Base-by-base conservation (phyloP, 345 rosid species). In the Citrus hindsii region DNA sequence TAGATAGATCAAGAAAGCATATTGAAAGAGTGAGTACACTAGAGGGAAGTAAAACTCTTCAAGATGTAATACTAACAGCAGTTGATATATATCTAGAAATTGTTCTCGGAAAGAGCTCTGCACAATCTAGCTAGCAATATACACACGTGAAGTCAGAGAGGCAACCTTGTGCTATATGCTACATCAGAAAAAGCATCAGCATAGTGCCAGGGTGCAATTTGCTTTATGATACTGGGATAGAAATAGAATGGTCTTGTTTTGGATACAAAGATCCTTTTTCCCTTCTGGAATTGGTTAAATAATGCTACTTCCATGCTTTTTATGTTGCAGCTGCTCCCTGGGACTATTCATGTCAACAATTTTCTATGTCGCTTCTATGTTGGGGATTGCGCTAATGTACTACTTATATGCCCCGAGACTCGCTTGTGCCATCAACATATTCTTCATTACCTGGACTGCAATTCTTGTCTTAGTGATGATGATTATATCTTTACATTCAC, bases 361-460 rank as follows among this genome's bases (percentile, higher is more conserved):
- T 40, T 88, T 87, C 80, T 93, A 92, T 79, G 69, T 84, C 0
- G 91, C 88, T 74, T 88, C 97, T 42, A 60, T 86, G 27, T 83
- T 89, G 74, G 98, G 93, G 74, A 89, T 95, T 32, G 82, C 70
- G 53, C 64, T 79, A 46, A 86, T 95, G 86, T 92, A 88, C 82
- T 80, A 81, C 63, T 74, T 87, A 22, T 92, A 93, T 72, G 90
- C 87, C 72, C 75, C 81, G 4, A 87, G 82, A 12, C 78, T 81
- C 6, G 76, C 81, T 72, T 92, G 92, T 77, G 71, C 79, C 64
- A 93, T 93, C 82, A 93, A 95, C 85, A 87, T 93, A 75, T 93
- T 93, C 89, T 95, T 95, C 83, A 89, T 95, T 77, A 78, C 92
- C 21, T 93, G 89, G 88, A 95, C 98, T 30, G 84, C 86, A 18